Conservation (phyloP, 495 filamentous ascomycete species). For the Trypethelium eluteriae region DNA sequence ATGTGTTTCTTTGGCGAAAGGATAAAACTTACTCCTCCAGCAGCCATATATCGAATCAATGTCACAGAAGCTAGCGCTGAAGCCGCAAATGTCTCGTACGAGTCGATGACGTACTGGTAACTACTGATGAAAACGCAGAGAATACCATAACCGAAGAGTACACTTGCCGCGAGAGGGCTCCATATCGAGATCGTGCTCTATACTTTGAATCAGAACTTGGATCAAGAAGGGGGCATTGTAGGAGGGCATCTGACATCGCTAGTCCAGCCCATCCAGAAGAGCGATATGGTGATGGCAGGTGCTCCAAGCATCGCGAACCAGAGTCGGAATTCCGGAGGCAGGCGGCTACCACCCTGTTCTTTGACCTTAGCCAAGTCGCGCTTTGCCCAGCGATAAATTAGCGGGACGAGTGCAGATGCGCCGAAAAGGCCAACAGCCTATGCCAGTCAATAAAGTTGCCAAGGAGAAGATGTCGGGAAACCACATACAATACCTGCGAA, state of each 20-base stretch:
- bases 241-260: conserved; percentile 28
- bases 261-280: conserved; percentile 61
- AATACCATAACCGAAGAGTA: conserved; percentile 48
- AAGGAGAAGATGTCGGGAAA: not conserved
- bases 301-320: conserved; percentile 54
- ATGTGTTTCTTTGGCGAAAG: too few relatives aligned
- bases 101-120: conserved; percentile 34
- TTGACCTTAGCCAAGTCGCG: conserved; percentile 38
- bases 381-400: conserved; percentile 50
- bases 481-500: conserved; percentile 49
- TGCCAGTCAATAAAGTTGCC: not conserved
- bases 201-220: conserved; percentile 14
- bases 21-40: conserved; percentile 26
- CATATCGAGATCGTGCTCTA: conserved; percentile 44
- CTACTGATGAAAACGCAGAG: conserved; percentile 39
- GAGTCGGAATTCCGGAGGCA: conserved; percentile 51
- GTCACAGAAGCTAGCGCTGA: conserved; percentile 29
- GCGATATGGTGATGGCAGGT: conserved; percentile 44
- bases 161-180: conserved; percentile 44
- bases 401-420: conserved; percentile 42
- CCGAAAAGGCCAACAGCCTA: conserved; percentile 42
- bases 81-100: conserved; percentile 30
- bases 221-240: not conserved
- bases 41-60: conserved; percentile 30
- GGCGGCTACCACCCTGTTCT: conserved; percentile 29